phyloP scores from a whole-genome alignment of 2,329 filamentous ascomycete species.

The Fusarium beomiforme region DNA sequence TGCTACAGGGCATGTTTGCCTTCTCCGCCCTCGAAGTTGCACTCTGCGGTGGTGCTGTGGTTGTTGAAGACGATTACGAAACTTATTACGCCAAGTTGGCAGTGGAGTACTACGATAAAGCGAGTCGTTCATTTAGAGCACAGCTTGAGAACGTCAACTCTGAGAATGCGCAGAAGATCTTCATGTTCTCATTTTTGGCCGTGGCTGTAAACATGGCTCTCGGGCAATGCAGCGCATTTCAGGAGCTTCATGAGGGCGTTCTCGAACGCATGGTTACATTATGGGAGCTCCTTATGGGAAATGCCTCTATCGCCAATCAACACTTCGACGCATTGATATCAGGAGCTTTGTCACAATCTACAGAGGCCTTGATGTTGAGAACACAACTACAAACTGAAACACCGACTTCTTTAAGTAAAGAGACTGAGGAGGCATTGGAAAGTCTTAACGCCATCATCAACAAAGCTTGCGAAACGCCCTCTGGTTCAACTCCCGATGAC shows the following conservation, averaged over 20 bases:
- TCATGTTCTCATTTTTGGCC: constrained; percentile 40
- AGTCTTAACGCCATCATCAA: constrained; percentile 23
- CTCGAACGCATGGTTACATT: constrained; percentile 28
- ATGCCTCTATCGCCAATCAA: constrained; percentile 26
- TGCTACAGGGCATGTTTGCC: constrained; percentile 51
- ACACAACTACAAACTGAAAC: constrained; percentile 18
- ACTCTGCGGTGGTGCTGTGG: constrained; percentile 28
- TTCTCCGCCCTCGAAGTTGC: constrained; percentile 37
- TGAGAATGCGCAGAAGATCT: constrained; percentile 35
- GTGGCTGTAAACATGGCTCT: constrained; percentile 40
- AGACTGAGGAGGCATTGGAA: constrained; percentile 19
- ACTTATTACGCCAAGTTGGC: constrained; percentile 36
- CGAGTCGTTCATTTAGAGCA: constrained; percentile 34
- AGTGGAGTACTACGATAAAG: constrained; percentile 41
- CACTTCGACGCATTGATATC: constrained; percentile 33
- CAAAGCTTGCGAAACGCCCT: constrained; percentile 6
- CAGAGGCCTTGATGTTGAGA: constrained; percentile 16
- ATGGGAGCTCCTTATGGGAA: constrained; percentile 35
- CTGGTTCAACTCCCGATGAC: not conserved
- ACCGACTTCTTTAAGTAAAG: not conserved
- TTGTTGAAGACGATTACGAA: constrained; percentile 22
- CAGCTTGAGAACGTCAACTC: constrained; percentile 33
- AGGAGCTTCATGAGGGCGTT: constrained; percentile 25
- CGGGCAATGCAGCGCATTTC: constrained; percentile 25
- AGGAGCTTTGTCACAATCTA: constrained; percentile 27